A percentile compares a stretch with the other conserved stretches of the same genome.
Conservation (phyloP, 2,329 filamentous ascomycete genomes). For the Fusarium succisae region DNA sequence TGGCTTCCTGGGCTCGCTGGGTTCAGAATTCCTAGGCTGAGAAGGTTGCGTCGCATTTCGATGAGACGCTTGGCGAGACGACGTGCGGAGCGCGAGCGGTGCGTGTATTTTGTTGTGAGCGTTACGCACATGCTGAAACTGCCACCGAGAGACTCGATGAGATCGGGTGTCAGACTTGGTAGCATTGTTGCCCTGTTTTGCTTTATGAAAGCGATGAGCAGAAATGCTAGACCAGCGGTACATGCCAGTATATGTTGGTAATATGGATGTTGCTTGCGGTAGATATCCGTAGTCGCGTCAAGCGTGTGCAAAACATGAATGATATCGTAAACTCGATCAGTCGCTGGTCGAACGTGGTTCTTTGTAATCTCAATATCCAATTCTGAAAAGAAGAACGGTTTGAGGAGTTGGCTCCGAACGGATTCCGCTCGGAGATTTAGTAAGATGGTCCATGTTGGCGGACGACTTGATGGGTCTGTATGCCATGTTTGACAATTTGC, state of each 20-base stretch:
- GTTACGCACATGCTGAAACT: constrained; percentile 25
- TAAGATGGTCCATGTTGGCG: constrained; percentile 21
- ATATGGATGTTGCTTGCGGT: constrained; percentile 22
- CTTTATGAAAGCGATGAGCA: constrained; percentile 26
- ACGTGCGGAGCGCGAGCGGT: constrained; percentile 6
- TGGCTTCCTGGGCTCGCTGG: constrained; percentile 1
- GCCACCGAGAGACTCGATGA: constrained; percentile 11
- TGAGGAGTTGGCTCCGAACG: constrained; percentile 17
- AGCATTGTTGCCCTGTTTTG: constrained; percentile 19
- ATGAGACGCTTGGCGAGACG: constrained; percentile 15
- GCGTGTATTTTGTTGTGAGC: constrained; percentile 17
- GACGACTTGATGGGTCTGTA: constrained; percentile 3
- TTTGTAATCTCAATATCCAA: constrained; percentile 18
- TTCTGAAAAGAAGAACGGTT: constrained; percentile 28
- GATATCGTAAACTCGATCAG: constrained; percentile 20
- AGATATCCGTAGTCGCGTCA: constrained; percentile 15
- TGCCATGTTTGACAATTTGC: constrained; percentile 11
- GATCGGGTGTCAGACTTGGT: constrained; percentile 2
- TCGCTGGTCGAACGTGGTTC: constrained; percentile 16
- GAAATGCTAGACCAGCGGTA: constrained; percentile 17
- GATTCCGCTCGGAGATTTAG: constrained; percentile 27
- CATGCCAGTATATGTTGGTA: constrained; percentile 26
- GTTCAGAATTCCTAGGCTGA: constrained; percentile 9
- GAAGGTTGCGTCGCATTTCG: constrained; percentile 17
- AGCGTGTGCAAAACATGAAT: constrained; percentile 17